Evolutionary conservation across 352 stramenopile species (phyloP).

Genomic region (Nannochloropsis limnetica): DNA sequence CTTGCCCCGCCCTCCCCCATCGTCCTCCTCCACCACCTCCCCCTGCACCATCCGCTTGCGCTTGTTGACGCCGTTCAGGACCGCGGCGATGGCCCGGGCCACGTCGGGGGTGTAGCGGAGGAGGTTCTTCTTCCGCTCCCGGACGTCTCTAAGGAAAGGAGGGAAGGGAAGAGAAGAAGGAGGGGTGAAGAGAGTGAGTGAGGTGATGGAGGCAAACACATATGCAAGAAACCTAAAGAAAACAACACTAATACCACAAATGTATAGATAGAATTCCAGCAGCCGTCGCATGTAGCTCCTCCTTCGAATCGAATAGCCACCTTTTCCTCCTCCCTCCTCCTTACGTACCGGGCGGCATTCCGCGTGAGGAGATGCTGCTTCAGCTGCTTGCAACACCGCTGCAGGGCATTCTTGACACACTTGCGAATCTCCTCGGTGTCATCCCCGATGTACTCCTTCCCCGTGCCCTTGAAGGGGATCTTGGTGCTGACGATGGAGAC

Average conservation of each 20-base stretch:
- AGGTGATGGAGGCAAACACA: background rate
- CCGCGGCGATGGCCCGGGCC: slow-evolving; percentile 42
- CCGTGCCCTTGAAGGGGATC: slow-evolving; percentile 77
- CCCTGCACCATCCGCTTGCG: slow-evolving; percentile 35
- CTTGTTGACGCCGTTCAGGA: slow-evolving; percentile 45
- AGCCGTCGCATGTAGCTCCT: background rate
- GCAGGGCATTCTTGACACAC: slow-evolving; percentile 64
- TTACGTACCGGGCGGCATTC: slow-evolving; percentile 38
- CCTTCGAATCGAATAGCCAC: background rate
- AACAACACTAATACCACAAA: too few relatives aligned
- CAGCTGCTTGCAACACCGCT: slow-evolving; percentile 62
- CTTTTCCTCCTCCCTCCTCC: background rate
- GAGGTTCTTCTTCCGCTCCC: slow-evolving; percentile 10
- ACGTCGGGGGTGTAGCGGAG: slow-evolving; percentile 48
- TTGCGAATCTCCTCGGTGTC: slow-evolving; percentile 70
- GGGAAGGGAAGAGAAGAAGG: background rate
- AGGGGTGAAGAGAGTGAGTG: background rate
- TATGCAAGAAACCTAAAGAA: too few relatives aligned
- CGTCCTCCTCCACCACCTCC: background rate
- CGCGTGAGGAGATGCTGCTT: slow-evolving; percentile 46
- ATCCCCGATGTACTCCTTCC: slow-evolving; percentile 78
- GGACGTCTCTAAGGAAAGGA: background rate
- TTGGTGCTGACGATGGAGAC: slow-evolving; percentile 76
- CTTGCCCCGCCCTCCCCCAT: background rate
- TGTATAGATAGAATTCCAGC: too few relatives aligned